phyloP scores from a whole-genome alignment of 371 early-diverging fungal genomes.

The Capillidium rhysosporum region DNA sequence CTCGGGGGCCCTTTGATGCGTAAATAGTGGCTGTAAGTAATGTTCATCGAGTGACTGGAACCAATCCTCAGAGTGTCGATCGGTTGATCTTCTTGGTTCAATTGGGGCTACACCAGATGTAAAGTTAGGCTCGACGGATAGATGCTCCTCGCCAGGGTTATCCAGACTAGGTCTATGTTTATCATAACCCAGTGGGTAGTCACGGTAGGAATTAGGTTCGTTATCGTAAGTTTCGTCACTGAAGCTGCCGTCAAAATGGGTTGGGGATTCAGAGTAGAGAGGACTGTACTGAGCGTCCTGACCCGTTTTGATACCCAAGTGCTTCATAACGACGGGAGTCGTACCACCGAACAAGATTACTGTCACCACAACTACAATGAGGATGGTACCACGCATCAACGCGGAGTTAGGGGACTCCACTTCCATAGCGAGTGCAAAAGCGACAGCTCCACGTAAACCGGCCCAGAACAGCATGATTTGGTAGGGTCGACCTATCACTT shows the following conservation, averaged over 20 bases:
- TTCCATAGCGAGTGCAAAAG: constrained; percentile 79
- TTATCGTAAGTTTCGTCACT: constrained; percentile 25
- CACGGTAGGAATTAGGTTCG: constrained; percentile 23
- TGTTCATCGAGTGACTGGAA: constrained; percentile 64
- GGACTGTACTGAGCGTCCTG: constrained; percentile 29
- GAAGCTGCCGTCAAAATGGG: constrained; percentile 10
- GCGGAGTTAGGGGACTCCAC: constrained; percentile 40
- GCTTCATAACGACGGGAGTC: constrained; percentile 52
- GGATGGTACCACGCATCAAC: constrained; percentile 61
- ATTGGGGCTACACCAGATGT: constrained; percentile 11
- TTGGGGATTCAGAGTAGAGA: too few species aligned
- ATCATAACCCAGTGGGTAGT: constrained; percentile 6
- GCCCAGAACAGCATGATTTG: constrained; percentile 91
- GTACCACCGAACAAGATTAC: constrained; percentile 81
- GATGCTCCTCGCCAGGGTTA: neutral
- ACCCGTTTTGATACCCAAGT: constrained; percentile 53
- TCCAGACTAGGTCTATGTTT: constrained; percentile 10
- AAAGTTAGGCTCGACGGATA: too few species aligned
- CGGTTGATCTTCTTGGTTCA: constrained; percentile 27
- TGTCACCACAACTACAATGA: constrained; percentile 75
- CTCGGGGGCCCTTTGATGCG: constrained; percentile 4
- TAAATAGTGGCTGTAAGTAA: constrained; percentile 57
- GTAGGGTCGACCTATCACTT: constrained; percentile 54
- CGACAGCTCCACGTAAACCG: constrained; percentile 87
- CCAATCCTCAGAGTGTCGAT: constrained; percentile 44